Conservation (phyloP, 306 rosid species). For the Cajanus cajan region DNA sequence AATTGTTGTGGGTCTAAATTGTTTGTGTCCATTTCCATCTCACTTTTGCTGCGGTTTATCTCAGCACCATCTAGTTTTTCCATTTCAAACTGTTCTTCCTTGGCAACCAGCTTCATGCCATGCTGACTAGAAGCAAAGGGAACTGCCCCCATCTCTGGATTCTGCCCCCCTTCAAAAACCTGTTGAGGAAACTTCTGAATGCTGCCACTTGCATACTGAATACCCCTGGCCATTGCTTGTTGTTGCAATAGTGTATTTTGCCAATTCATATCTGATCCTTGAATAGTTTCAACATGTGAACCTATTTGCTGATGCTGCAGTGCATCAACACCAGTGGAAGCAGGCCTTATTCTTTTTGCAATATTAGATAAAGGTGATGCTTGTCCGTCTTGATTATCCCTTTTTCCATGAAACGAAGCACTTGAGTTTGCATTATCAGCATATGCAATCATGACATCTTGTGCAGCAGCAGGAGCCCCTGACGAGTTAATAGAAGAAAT, state of each 20-base stretch:
- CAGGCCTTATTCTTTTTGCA: conserved; percentile 66
- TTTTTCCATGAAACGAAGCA: conserved; percentile 59
- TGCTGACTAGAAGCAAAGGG: conserved; percentile 64
- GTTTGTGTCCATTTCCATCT: conserved; percentile 62
- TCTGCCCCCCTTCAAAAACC: conserved; percentile 68
- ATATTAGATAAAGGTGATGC: conserved; percentile 61
- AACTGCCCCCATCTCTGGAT: conserved; percentile 58
- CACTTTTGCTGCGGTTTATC: conserved; percentile 56
- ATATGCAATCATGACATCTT: conserved; percentile 61
- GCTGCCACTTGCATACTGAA: conserved; percentile 55
- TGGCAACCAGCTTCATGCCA: conserved; percentile 61
- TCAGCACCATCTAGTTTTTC: conserved; percentile 71
- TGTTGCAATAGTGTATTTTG: conserved; percentile 67
- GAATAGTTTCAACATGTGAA: conserved; percentile 55
- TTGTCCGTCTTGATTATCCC: conserved; percentile 83
- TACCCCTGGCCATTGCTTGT: conserved; percentile 68
- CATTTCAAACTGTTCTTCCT: conserved; percentile 83
- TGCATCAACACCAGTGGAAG: conserved; percentile 59
- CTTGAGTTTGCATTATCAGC: conserved; percentile 54
- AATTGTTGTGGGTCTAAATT: conserved; percentile 73
- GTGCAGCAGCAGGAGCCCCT: conserved; percentile 65
- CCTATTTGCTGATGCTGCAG: conserved; percentile 65
- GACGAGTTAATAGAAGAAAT: conserved; percentile 51
- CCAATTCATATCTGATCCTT: conserved; percentile 78
- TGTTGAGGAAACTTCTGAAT: conserved; percentile 71